Base-by-base conservation (phyloP, 202 grass and related monocot genomes). In the Thinopyrum obtusiflorum region DNA sequence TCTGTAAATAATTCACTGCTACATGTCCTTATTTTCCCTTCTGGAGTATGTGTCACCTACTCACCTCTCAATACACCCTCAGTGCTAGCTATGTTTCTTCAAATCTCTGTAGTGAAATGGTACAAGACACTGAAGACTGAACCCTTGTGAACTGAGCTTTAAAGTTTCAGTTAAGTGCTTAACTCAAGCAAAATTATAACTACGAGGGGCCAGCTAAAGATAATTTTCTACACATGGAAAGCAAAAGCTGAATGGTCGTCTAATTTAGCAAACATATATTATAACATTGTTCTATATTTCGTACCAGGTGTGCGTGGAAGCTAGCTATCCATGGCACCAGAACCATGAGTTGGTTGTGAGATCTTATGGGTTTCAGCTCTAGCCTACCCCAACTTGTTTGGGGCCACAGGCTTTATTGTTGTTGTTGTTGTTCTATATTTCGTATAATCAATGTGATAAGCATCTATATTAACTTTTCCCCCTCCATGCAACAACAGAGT, bases 401-500 rank as follows among this genome's bases (percentile, higher is more conserved):
- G 47, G 49, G 18, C 49, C 49, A 53, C 6, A 53, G 49, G 15
- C 49, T 53, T 53, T 53, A 1, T 51, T 53, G 15, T 53, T 53
- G 47, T 51, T 37, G 37, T 39, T 53, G 49, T 53, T 53, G 6
- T 53, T 53, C 17, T 21, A 9, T 59, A 61, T 67, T 57, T 78
- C 35, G 13, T 59, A 31, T 20, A 21, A 28, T 77, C 12, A 7
- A 37, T 35, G 26, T 36, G 28, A 23, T 2, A 67, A 68, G 59
- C 9, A 57, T 33, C 9, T 12, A 13, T 35, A 33, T 82, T 0
- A 74, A 69, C n/a, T 15, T 65, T 80, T 60, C 47, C 26, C 65
- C 77, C 39, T 65, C 40, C 29, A 61, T 82, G 10, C 53, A 66
- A 87, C 77, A 82, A 76, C 88, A 98, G 97, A 96, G 63, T 99